Evolutionary conservation across 148 eudicot genomes (phyloP).

Genomic region (Drosera capensis): DNA sequence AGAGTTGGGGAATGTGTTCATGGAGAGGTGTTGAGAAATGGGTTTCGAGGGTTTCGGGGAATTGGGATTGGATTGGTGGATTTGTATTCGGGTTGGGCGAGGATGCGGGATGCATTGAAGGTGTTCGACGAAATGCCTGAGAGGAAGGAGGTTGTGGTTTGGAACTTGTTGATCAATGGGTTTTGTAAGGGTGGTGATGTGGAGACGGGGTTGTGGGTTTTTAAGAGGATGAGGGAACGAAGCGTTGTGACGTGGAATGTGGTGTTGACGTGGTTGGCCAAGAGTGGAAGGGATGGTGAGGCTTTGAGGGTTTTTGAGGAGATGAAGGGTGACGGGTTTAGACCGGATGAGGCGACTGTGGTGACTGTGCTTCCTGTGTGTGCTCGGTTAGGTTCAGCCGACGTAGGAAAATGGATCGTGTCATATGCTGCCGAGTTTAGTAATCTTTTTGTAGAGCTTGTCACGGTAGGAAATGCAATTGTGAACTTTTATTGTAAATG

Average conservation of each 20-base stretch:
- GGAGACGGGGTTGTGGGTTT: constrained; percentile 36
- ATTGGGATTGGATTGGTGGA: constrained; percentile 41
- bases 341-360: constrained; percentile 57
- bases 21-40: constrained; percentile 20
- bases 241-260: constrained; percentile 60
- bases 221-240: constrained; percentile 46
- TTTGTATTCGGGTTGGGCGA: constrained; percentile 25
- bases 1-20: constrained; percentile 34
- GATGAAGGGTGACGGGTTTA: constrained; percentile 30
- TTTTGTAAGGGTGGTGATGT: constrained; percentile 35
- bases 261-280: constrained; percentile 42
- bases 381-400: constrained; percentile 34
- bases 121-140: constrained; percentile 68
- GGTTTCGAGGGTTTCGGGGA: constrained; percentile 21
- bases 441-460: constrained; percentile 25
- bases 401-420: constrained; percentile 29
- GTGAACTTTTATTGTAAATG: constrained; percentile 54
- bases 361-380: constrained; percentile 41
- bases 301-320: constrained; percentile 43
- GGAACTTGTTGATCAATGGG: constrained; percentile 70
- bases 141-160: constrained; percentile 40
- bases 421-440: constrained; percentile 30
- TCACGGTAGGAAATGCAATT: constrained; percentile 44
- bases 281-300: constrained; percentile 34
- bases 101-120: constrained; percentile 37